Conservation (phyloP, 2,329 filamentous ascomycete species). For the Aureobasidium melanogenum region DNA sequence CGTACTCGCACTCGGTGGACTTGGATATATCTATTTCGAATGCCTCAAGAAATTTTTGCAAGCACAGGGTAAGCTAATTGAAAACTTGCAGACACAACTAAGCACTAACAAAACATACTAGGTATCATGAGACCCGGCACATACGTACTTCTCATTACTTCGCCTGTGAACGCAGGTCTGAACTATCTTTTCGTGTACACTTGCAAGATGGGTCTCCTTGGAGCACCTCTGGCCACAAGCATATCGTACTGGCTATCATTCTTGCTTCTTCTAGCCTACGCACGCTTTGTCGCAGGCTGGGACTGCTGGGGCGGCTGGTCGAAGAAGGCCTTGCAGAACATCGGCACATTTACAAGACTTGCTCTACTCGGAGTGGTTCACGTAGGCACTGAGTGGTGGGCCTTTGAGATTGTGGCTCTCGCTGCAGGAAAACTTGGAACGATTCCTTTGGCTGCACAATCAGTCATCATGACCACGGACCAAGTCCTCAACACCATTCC, state of each 20-base stretch:
- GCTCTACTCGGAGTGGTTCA: slow-evolving; percentile 70
- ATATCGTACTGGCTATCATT: slow-evolving; percentile 84
- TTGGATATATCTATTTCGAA: slow-evolving; percentile 86
- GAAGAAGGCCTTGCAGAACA: slow-evolving; percentile 54
- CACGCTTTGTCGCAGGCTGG: slow-evolving; percentile 59
- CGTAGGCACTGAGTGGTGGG: slow-evolving; percentile 90
- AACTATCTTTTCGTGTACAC: slow-evolving; percentile 66
- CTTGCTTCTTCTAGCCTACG: slow-evolving; percentile 63
- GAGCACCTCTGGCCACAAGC: slow-evolving; percentile 72
- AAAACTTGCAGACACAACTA: neutral
- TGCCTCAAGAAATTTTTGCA: slow-evolving; percentile 57
- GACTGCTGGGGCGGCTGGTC: slow-evolving; percentile 75
- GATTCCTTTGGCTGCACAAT: slow-evolving; percentile 69
- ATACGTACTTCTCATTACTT: slow-evolving; percentile 53
- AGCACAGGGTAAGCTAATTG: slow-evolving; percentile 39
- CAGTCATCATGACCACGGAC: slow-evolving; percentile 83
- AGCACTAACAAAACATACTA: slow-evolving; percentile 18
- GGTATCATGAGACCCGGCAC: slow-evolving; percentile 58
- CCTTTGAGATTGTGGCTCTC: slow-evolving; percentile 81
- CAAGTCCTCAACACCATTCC: slow-evolving; percentile 73
- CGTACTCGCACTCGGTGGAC: slow-evolving; percentile 66
- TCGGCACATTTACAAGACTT: slow-evolving; percentile 62
- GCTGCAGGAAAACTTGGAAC: slow-evolving; percentile 74
- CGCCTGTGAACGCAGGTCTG: slow-evolving; percentile 48
- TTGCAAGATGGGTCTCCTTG: slow-evolving; percentile 61